Percentiles rank a stretch among this genome's conserved stretches.
phyloP scores from a whole-genome alignment of 2,329 filamentous ascomycete genomes.

The Nemania sp. region DNA sequence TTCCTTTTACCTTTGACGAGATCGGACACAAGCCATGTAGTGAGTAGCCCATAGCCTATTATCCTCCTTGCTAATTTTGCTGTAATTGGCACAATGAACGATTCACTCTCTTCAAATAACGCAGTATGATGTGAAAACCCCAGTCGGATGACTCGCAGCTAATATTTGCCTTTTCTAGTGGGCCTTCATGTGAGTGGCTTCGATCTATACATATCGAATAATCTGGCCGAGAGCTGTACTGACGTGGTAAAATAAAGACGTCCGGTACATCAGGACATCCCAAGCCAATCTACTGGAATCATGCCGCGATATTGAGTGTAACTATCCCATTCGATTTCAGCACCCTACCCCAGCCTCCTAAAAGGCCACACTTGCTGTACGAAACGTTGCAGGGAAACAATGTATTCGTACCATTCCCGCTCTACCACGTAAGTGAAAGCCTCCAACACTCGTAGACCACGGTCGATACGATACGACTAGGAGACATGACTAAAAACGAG shows the following conservation, averaged over 20 bases:
- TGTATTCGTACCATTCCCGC: slow-evolving; percentile 21
- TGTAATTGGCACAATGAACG: neutral
- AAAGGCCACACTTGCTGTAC: slow-evolving; percentile 4
- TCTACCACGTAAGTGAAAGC: slow-evolving; percentile 23
- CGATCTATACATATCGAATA: neutral
- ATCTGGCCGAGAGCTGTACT: neutral
- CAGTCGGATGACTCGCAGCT: neutral
- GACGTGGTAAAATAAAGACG: slow-evolving; percentile 7
- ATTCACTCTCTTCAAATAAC: neutral
- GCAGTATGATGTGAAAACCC: neutral
- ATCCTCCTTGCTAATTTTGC: neutral
- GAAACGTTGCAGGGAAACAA: slow-evolving; percentile 20
- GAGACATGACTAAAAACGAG: slow-evolving; percentile 1
- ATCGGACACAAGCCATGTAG: slow-evolving; percentile 9
- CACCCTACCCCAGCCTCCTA: slow-evolving; percentile 13
- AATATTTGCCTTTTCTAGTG: slow-evolving; percentile 13
- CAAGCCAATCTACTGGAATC: slow-evolving; percentile 38
- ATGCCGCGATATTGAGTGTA: slow-evolving; percentile 25
- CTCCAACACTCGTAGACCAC: neutral
- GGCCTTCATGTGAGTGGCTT: slow-evolving; percentile 19
- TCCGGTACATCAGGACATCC: slow-evolving; percentile 35
- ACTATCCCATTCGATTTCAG: slow-evolving; percentile 22
- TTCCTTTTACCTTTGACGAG: slow-evolving; percentile 19
- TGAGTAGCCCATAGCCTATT: slow-evolving; percentile 7
- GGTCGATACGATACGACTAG: neutral